Base-by-base conservation (phyloP, 2,329 filamentous ascomycete genomes). In the Penicillium sp. region DNA sequence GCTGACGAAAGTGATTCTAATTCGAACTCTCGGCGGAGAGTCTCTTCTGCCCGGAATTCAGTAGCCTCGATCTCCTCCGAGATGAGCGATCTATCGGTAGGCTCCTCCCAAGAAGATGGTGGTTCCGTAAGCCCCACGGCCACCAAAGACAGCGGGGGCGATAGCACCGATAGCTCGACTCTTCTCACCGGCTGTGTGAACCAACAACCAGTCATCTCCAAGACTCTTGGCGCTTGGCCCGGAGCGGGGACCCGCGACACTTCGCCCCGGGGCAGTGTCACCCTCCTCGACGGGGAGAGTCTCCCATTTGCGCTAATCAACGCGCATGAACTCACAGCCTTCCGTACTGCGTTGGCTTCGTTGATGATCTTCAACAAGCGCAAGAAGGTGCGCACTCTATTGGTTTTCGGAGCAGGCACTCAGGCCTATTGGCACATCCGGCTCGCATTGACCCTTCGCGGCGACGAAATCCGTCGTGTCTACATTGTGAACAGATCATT, bases 381-480 rank as follows among this genome's bases (percentile, higher is more conserved):
- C 55, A 79, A 83, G 54, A 83, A 83, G 27, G 88, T 96, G 43
- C 87, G 88, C 69, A 90, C 87, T 14, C 70, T 97, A 11, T 87
- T 89, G 14, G 88, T 96, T 52, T 98, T 97, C 72, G 93, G 93
- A 24, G 88, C 89, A 33, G 93, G 93, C 46, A 86, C 89, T 65
- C 93, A 97, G 77, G 93, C 93, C 13, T 96, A 93, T 78, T 98
- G 93, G 93, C 93, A 97, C 72, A 86, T 96, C 44, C 88, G 92
- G 1, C 83, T 98, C 5, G 88, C 93, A 0, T 82, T 98, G 61
- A 81, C 95, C 49, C 68, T 80, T 29, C 88, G 84, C 1, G 80
- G 81, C 0, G 68, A 77, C 46, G 90, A 91, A 21, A 88, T 96
- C 65, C 87, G 88, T 66, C 85, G 89, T 57, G 84, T 97, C 48